Evolutionary conservation across 495 filamentous ascomycete genomes (phyloP).

Genomic region (Podospora didyma): DNA sequence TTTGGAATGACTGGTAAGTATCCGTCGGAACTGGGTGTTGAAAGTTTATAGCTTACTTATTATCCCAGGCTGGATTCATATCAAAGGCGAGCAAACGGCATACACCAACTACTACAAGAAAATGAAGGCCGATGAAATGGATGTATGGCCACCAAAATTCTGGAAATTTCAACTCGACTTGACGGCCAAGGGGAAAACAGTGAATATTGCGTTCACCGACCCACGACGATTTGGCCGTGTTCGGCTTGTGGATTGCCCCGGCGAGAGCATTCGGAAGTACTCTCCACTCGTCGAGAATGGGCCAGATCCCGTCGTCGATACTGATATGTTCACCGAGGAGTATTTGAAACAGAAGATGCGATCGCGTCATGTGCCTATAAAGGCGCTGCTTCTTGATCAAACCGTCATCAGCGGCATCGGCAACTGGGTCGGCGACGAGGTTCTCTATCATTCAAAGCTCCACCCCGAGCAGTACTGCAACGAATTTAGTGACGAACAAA

Average conservation of each 20-base stretch:
- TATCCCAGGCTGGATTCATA: conserved; percentile 74
- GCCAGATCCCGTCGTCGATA: conserved; percentile 86
- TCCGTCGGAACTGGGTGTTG: too few species aligned
- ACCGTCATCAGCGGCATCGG: conserved; percentile 88
- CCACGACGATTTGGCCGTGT: conserved; percentile 70
- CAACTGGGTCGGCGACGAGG: conserved; percentile 95
- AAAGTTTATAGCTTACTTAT: conserved; percentile 3
- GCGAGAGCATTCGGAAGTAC: conserved; percentile 66
- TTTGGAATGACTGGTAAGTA: conserved; percentile 65
- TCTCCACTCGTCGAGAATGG: conserved; percentile 85
- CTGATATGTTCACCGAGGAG: conserved; percentile 64
- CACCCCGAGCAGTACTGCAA: conserved; percentile 93
- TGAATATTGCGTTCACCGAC: conserved; percentile 83
- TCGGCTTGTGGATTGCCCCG: conserved; percentile 76
- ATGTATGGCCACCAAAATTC: conserved; percentile 82
- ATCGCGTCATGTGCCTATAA: conserved; percentile 76
- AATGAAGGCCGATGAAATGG: conserved; percentile 50
- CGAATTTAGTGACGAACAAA: conserved; percentile 67
- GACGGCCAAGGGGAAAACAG: conserved; percentile 48
- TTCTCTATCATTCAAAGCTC: conserved; percentile 79
- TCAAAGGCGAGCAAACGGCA: conserved; percentile 66
- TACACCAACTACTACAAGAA: conserved; percentile 69
- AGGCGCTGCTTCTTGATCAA: conserved; percentile 84
- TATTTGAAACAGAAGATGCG: conserved; percentile 67
- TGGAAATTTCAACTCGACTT: conserved; percentile 75